Evolutionary conservation across 352 stramenopile genomes (phyloP).

Genomic region (Phytophthora pseudosyringae): DNA sequence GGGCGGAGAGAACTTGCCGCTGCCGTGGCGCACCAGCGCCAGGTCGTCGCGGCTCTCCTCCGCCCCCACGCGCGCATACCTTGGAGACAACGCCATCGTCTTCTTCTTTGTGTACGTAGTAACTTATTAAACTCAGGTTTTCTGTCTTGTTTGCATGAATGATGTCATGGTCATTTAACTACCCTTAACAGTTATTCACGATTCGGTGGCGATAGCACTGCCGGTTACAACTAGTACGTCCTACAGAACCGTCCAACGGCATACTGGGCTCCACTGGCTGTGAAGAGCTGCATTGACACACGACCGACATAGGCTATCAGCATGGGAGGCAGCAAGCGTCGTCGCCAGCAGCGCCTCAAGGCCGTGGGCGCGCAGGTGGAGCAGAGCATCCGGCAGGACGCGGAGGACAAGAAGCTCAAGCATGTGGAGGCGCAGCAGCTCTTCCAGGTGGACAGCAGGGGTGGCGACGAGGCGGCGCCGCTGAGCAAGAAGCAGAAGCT

Average conservation of each 20-base stretch:
- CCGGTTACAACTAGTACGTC: constrained; percentile 1
- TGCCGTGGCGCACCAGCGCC: constrained; percentile 47
- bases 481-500: constrained; percentile 80
- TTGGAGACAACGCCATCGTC: constrained; percentile 22
- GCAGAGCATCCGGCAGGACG: constrained; percentile 78
- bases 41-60: constrained; percentile 62
- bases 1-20: constrained; percentile 53
- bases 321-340: constrained; percentile 55
- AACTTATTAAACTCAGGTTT: too few relatives aligned
- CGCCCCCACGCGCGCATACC: constrained; percentile 28
- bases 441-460: constrained; percentile 83
- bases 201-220: too few relatives aligned
- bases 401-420: constrained; percentile 83
- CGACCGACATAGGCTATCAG: background rate
- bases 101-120: constrained; percentile 6
- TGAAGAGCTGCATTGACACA: constrained; percentile 29
- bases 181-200: too few relatives aligned
- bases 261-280: constrained; percentile 22
- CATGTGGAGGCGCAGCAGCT: constrained; percentile 70
- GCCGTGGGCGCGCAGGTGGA: constrained; percentile 77
- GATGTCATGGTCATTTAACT: too few relatives aligned
- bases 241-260: background rate
- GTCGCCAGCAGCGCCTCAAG: constrained; percentile 71
- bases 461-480: constrained; percentile 39
- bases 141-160: too few relatives aligned